A percentile compares a stretch with the other conserved stretches of the same genome.
Conservation (phyloP, 2,329 filamentous ascomycete species). For the Neonectria neomacrospora region DNA sequence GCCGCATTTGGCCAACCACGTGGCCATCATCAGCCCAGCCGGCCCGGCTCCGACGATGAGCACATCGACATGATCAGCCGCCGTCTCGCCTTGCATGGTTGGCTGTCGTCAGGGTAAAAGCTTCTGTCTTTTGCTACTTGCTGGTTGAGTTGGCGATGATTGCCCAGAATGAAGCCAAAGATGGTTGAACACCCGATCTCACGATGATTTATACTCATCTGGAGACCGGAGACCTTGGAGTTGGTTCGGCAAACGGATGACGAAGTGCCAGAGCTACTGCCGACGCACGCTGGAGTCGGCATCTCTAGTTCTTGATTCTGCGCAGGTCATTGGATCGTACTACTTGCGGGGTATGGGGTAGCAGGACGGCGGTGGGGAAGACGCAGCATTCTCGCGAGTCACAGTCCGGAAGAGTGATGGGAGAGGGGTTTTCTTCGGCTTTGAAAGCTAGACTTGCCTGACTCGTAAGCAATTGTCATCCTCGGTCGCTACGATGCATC, state of each 20-base stretch:
- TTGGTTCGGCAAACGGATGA: slow-evolving; percentile 6
- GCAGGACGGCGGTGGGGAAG: neutral
- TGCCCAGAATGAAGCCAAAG: too few relatives aligned
- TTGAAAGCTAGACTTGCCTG: neutral
- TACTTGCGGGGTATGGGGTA: slow-evolving; percentile 4
- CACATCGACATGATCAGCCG: slow-evolving; percentile 23
- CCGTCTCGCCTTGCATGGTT: slow-evolving; percentile 9
- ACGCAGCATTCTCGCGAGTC: neutral
- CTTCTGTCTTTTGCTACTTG: neutral
- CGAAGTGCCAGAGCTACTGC: neutral
- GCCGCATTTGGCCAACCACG: slow-evolving; percentile 33
- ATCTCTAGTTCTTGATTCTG: neutral
- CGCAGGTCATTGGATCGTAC: neutral
- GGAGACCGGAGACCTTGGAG: neutral
- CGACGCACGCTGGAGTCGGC: neutral
- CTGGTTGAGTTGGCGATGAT: neutral
- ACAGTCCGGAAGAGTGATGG: neutral
- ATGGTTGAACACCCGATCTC: neutral
- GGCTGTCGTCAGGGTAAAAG: neutral
- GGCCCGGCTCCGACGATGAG: slow-evolving; percentile 30
- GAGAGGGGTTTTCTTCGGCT: neutral
- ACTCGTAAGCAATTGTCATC: slow-evolving; percentile 16
- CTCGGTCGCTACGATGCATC: neutral
- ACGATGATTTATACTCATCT: neutral
- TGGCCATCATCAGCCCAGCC: slow-evolving; percentile 33